Evolutionary conservation across 2,329 filamentous ascomycete species (phyloP), one percentile per base, ranked within the genome.

Genomic region (Hortaea sp.): DNA sequence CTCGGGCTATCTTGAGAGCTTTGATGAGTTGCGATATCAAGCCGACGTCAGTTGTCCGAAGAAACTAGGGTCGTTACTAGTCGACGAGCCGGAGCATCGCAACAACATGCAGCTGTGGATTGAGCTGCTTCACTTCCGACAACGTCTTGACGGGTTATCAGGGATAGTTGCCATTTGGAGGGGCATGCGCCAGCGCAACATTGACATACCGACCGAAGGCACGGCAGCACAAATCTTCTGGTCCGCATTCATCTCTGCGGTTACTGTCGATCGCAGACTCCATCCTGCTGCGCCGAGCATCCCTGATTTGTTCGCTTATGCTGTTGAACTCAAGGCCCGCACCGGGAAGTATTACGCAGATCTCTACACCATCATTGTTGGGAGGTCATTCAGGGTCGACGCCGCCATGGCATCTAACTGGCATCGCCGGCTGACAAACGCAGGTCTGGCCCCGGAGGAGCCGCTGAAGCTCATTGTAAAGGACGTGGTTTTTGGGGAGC

Each of bases 341-440:
- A 68, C 65, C 10, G 67, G 68, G 5, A 29, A 47, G 41, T 45
- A 51, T 29, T 69, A 67, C 50, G 42, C 53, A 6, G 51, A 47
- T 5, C 56, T 79, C 0, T 77, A 78, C 55, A 53, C 57, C 11
- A 55, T 58, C 7, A 57, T 76, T 50, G 63, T 79, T 43, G 62
- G 64, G 31, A 57, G 70, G 37, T 55, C 62, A 27, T 52, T 74
- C 5, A 53, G 56, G 41, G 41, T 57, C 45, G 46, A 57, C 54
- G 53, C 58, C 46, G 29, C 35, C 20, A 42, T 44, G 29, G 54
- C 65, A 53, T 47, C 40, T 40, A 42, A 62, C 51, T 52, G 63
- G 62, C 44, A 71, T 48, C 34, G 56, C 42, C 41, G 46, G 11
- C 41, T 61, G 10, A 63, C 72, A 39, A 63, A 66, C 47, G 56